Evolutionary conservation across 192 early-diverging fungal genomes (phyloP), one percentile per base, ranked within the genome.

Genomic region (Lobosporangium transversale): DNA sequence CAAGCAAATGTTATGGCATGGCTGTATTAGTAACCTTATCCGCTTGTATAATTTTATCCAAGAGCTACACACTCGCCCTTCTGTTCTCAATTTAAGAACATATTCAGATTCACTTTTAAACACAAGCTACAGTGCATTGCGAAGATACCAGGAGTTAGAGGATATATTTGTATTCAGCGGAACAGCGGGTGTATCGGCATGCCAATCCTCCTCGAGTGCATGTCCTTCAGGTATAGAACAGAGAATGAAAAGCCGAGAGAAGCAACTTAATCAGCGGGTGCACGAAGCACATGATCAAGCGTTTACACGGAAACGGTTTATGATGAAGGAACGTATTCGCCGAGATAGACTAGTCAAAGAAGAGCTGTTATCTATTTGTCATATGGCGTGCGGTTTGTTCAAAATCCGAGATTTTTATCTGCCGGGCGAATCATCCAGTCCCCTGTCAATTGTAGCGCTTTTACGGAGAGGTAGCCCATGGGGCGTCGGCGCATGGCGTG

Each of bases 371-470:
- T 42, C 58, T 11, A 63, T 76, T 6, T 76, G 73, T 30, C 73
- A 67, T 24, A 76, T 76, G 73, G 73, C 73, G 1, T 76, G 73
- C 26, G 73, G 73, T 1, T 56, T 76, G 23, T 76, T 76, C 44
- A n/a, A n/a, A n/a, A n/a, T n/a, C n/a, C n/a, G n/a, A n/a, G n/a
- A n/a, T n/a, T n/a, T n/a, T n/a, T 76, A 53, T 9, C 49, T 20
- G 57, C 42, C 33, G 10, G 21, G 14, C 57, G 53, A 14, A 29
- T 53, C n/a, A 24, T 5, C 0, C 37, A 57, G 43, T 32, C 53
- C 4, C 58, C 73, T 2, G 44, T 65, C 3, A 76, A 62, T 76
- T 43, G 67, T 76, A 59, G 56, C 73, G 10, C 53, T 76, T 8
- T 15, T 76, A 47, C 26, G 65, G 35, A 51, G 54, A n/a, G 59